Conservation (phyloP, 352 stramenopile species). For the Globisporangium abappressorium region DNA sequence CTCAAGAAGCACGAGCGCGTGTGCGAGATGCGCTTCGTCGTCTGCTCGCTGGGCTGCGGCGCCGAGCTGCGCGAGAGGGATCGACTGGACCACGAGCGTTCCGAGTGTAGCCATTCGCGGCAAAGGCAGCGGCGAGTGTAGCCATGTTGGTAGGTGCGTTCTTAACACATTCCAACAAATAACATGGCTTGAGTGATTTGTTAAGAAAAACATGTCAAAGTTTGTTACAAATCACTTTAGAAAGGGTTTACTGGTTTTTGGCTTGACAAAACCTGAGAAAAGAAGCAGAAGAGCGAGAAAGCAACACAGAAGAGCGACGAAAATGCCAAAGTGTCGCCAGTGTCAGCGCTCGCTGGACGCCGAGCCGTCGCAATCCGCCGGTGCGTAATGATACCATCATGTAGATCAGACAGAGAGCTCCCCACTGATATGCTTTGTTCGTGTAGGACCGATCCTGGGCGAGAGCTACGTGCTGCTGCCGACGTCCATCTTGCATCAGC, state of each 20-base stretch:
- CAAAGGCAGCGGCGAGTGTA: background rate
- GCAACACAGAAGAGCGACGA: background rate
- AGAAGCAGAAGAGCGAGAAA: background rate
- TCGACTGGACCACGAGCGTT: constrained; percentile 43
- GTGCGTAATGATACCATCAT: constrained; percentile 12
- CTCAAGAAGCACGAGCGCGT: constrained; percentile 48
- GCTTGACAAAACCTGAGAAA: background rate
- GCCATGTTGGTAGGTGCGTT: background rate
- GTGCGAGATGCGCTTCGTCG: constrained; percentile 63
- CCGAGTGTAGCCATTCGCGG: constrained; percentile 7
- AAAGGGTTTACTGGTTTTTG: background rate
- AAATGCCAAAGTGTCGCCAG: constrained; percentile 26
- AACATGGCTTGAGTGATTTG: too few species aligned
- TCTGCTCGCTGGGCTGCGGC: constrained; percentile 51
- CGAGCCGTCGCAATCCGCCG: constrained; percentile 30
- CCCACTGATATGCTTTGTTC: constrained; percentile 2
- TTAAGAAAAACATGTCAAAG: too few species aligned
- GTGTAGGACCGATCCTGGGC: constrained; percentile 33
- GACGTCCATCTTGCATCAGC: constrained; percentile 39
- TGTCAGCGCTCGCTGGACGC: constrained; percentile 29
- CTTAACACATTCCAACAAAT: background rate
- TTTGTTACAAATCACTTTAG: background rate
- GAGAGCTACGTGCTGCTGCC: constrained; percentile 79
- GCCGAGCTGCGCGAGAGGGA: constrained; percentile 61
- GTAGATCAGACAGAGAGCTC: background rate